Base-by-base conservation (phyloP, 768 basidiomycete genomes). In the Leccinum pellstonianum region DNA sequence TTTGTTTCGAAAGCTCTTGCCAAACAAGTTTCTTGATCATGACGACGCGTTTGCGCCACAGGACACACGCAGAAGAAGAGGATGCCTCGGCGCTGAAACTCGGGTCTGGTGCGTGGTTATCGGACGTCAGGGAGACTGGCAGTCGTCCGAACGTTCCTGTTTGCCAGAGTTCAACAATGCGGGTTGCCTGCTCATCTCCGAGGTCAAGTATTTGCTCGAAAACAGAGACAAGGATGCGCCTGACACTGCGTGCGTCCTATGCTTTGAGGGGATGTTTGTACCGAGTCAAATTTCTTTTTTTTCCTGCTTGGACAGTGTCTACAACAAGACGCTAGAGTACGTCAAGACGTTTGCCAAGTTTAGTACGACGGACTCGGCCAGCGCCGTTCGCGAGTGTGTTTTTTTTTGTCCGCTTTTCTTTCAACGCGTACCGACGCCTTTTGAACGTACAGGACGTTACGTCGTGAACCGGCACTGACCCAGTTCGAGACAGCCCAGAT, bases 401-500 rank as follows among this genome's bases (percentile, higher is more conserved):
- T 33, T n/a, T 8, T 6, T 27, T 8, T 25, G 51, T 12, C 12
- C 33, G 12, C 5, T n/a, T 11, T 37, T 43, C 29, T 52, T 7
- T 43, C 12, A 19, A 3, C 19, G 43, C 19, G 31, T 1, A 46
- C 43, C 43, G 19, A 46, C 19, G 11, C 19, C n/a, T 46, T 46
- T 46, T 29, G 25, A 33, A 52, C n/a, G 10, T 52, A 15, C 6
- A 93, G 92, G 69, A 91, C 90, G 1, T 76, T 95, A 7, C 83
- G 89, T 54, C 80, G 91, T 64, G 91, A 94, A 67, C 83, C 87
- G 0, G 85, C 85, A 3, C 71, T 96, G 41, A 92, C 92, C 2
- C 91, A 91, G 67, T 95, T 95, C 65, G 94, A 96, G 77, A 90
- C 90, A 4, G 93, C 93, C 3, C 94, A 96, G 70, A 90, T 96